These are phyloP conservation scores for Leccinellum rugosiceps DNA, from an alignment of 768 basidiomycete genomes.

Conservation along the genomic window DNA sequence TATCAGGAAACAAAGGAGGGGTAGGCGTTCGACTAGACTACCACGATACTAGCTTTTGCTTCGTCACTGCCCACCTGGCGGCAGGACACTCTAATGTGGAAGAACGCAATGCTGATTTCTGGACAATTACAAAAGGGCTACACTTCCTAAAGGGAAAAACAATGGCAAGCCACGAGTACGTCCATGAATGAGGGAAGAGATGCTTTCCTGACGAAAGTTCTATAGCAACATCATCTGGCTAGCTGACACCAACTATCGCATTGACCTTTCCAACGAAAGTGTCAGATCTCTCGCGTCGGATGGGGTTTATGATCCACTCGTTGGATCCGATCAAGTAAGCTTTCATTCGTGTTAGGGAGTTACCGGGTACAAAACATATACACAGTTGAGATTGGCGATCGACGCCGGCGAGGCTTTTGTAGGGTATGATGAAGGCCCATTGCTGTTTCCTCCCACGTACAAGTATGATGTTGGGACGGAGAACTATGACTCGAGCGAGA, in stretches of 20 bases:
- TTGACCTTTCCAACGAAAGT: constrained; percentile 79
- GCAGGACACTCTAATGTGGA: constrained; percentile 91
- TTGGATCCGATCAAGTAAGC: constrained; percentile 83
- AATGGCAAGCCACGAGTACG: constrained; percentile 88
- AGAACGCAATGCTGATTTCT: constrained; percentile 90
- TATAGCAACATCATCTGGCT: constrained; percentile 88
- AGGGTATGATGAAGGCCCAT: constrained; percentile 85
- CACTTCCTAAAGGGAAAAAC: constrained; percentile 89
- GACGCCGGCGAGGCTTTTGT: constrained; percentile 69
- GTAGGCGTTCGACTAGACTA: constrained; percentile 92
- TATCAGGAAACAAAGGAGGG: constrained; percentile 97
- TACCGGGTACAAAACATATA: background rate
- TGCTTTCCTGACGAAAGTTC: constrained; percentile 3
- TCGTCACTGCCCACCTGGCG: constrained; percentile 93
- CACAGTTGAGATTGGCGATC: constrained; percentile 71
- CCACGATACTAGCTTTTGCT: constrained; percentile 89
- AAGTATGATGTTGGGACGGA: constrained; percentile 84
- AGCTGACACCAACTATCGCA: constrained; percentile 94
- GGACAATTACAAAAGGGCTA: constrained; percentile 78
- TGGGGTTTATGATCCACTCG: constrained; percentile 68
- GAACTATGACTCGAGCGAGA: constrained; percentile 92
- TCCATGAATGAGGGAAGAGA: constrained; percentile 7
- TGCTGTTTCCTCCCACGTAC: constrained; percentile 94
- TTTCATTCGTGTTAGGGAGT: background rate
- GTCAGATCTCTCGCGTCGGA: constrained; percentile 64